Base-by-base conservation (phyloP, 2,329 filamentous ascomycete genomes). In the Bipolaris bicolor region DNA sequence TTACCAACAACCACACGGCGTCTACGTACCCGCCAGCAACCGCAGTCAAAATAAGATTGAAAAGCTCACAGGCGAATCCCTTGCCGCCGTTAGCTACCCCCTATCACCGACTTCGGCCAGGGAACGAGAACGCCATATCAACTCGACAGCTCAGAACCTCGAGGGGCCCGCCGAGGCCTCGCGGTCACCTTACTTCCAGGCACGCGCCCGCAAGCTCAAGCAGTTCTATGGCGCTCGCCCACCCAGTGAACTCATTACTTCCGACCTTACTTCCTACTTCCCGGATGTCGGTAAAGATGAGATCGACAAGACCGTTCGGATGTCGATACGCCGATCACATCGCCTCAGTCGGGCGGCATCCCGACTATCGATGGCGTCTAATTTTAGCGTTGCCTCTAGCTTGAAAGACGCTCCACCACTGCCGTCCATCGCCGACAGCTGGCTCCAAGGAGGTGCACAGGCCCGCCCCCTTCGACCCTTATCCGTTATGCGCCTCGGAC, bases 201-300 rank as follows among this genome's bases (percentile, higher is more conserved):
- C 79, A 26, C 78, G 79, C 36, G 80, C 80, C 49, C 71, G 81
- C 29, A 82, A 87, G 26, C 81, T 93, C 44, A 88, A 90, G 63
- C 89, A 90, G 63, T 98, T 98, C 78, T 95, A 96, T 69, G 94
- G 94, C 33, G 88, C 95, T 63, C 85, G 95, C 67, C 95, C 95
- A 16, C 95, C 95, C 1, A 98, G 94, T 79, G 95, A 99, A 80
- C 86, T 99, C 74, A 99, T 99, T 72, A 94, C 94, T 24, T 96
- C 95, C 20, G 95, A 99, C 73, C 82, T 99, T 58, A 95, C 92
- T 1, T 96, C 93, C 0, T 99, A 98, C 81, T 99, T 99, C 83
- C 95, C 95, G 0, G 92, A 96, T 70, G 94, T 98, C 69, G 88
- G 93, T 48, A 88, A 91, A 54, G 93, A 97, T 73, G 92, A 96